These are phyloP conservation scores for Diospyros lotus DNA, from an alignment of 148 eudicot species.

Conservation along the genomic window DNA sequence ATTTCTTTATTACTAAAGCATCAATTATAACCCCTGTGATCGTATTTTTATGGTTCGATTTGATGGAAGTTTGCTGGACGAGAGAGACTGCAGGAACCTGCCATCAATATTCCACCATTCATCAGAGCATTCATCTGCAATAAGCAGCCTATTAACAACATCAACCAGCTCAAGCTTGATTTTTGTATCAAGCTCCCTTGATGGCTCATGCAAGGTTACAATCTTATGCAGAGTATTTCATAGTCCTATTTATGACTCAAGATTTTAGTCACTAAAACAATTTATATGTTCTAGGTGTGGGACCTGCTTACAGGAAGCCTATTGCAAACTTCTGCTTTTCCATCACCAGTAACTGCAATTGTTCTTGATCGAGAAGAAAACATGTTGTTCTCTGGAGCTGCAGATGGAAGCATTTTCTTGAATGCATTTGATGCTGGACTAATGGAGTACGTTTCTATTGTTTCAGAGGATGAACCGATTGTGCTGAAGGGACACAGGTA, in stretches of 20 bases:
- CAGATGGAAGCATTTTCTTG: constrained; percentile 20
- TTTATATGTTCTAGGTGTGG: constrained; percentile 15
- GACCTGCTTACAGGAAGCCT: constrained; percentile 14
- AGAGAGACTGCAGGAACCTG: constrained; percentile 6
- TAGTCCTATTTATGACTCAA: background rate
- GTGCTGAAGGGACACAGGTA: constrained; percentile 22
- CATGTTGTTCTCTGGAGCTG: constrained; percentile 18
- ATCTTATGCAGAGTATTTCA: background rate
- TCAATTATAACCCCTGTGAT: background rate
- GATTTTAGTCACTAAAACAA: background rate
- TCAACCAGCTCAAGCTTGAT: constrained; percentile 8
- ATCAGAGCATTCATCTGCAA: constrained; percentile 11
- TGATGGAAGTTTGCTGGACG: constrained; percentile 18
- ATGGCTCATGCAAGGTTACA: constrained; percentile 25
- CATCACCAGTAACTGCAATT: constrained; percentile 16
- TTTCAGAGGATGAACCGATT: constrained; percentile 6
- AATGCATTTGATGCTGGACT: constrained; percentile 8
- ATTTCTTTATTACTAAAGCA: background rate
- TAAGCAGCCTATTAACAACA: constrained; percentile 18
- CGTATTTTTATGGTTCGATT: background rate
- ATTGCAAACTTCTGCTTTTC: constrained; percentile 12
- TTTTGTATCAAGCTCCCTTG: constrained; percentile 20
- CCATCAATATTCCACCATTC: constrained; percentile 11
- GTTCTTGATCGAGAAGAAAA: constrained; percentile 22
- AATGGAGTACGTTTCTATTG: constrained; percentile 1